A percentile compares a stretch with the other conserved stretches of the same genome.
Evolutionary conservation across 495 filamentous ascomycete species (phyloP).

Genomic region (Aspergillus kassunensis): DNA sequence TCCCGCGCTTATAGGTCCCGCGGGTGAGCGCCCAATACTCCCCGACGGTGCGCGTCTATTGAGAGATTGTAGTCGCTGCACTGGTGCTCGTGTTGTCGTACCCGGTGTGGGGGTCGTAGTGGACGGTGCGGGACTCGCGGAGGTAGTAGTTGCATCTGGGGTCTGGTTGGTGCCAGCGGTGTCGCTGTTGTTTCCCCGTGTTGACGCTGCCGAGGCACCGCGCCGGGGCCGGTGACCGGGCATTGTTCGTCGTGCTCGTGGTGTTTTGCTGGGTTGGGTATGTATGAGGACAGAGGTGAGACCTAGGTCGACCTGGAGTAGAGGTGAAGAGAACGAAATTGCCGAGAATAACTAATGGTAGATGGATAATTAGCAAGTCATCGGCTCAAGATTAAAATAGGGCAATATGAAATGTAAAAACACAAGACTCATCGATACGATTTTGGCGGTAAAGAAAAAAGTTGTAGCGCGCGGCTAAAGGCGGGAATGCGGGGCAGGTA

Average conservation of each 20-base stretch:
- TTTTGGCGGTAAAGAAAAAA: slow-evolving; percentile 12
- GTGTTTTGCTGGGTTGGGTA: background rate
- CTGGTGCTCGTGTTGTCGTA: slow-evolving; percentile 26
- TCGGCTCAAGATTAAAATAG: too few species aligned
- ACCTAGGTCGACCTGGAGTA: too few species aligned
- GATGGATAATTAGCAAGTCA: background rate
- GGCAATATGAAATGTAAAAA: background rate
- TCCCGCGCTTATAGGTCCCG: background rate
- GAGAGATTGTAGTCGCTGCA: slow-evolving; percentile 43
- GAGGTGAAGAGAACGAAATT: too few species aligned
- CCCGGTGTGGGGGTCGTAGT: slow-evolving; percentile 11
- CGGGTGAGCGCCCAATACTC: slow-evolving; percentile 28
- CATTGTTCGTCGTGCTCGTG: slow-evolving; percentile 24
- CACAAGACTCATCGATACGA: background rate
- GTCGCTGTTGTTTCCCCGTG: slow-evolving; percentile 7
- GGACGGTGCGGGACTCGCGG: slow-evolving; percentile 10
- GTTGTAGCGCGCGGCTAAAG: slow-evolving; percentile 16
- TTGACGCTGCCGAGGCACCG: slow-evolving; percentile 20
- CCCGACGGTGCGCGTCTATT: slow-evolving; percentile 37
- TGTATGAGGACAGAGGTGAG: background rate
- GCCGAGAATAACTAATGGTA: too few species aligned
- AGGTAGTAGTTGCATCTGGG: slow-evolving; percentile 4
- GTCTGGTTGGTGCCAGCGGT: slow-evolving; percentile 1
- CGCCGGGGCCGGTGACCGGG: slow-evolving; percentile 41
- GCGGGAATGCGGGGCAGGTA: slow-evolving; percentile 14